phyloP scores from a whole-genome alignment of 225 moss, liverwort and hornwort species.

The Anthoceros angustus region DNA sequence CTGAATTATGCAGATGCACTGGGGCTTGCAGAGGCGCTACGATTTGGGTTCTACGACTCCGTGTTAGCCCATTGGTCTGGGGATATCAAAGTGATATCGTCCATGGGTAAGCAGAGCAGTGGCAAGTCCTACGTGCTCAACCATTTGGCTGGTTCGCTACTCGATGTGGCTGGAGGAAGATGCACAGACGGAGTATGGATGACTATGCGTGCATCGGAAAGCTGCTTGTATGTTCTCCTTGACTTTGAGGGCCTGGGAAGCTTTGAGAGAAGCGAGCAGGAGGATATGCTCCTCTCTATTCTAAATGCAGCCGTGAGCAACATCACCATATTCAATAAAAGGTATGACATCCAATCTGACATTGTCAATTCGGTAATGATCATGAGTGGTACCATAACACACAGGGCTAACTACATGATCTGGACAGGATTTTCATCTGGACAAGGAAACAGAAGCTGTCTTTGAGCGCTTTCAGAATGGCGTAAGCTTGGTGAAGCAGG shows the following conservation, averaged over 20 bases:
- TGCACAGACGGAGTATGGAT: slow-evolving; percentile 66
- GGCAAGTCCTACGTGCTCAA: slow-evolving; percentile 52
- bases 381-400: neutral
- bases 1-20: slow-evolving; percentile 31
- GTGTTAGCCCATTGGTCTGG: slow-evolving; percentile 28
- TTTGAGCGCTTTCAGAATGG: slow-evolving; percentile 32
- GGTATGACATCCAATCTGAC: slow-evolving; percentile 8
- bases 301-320: slow-evolving; percentile 56
- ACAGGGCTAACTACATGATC: neutral
- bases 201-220: slow-evolving; percentile 25
- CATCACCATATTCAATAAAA: slow-evolving; percentile 52
- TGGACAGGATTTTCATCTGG: slow-evolving; percentile 30
- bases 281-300: slow-evolving; percentile 57
- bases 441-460: slow-evolving; percentile 27
- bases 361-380: neutral
- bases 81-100: slow-evolving; percentile 42
- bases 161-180: slow-evolving; percentile 48
- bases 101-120: slow-evolving; percentile 60
- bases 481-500: slow-evolving; percentile 21
- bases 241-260: slow-evolving; percentile 57
- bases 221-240: slow-evolving; percentile 41
- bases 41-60: slow-evolving; percentile 37
- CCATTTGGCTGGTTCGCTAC: slow-evolving; percentile 44
- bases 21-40: slow-evolving; percentile 23
- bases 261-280: slow-evolving; percentile 61